Base-by-base conservation (phyloP, 768 basidiomycete species). In the Auricularia heimuer region DNA sequence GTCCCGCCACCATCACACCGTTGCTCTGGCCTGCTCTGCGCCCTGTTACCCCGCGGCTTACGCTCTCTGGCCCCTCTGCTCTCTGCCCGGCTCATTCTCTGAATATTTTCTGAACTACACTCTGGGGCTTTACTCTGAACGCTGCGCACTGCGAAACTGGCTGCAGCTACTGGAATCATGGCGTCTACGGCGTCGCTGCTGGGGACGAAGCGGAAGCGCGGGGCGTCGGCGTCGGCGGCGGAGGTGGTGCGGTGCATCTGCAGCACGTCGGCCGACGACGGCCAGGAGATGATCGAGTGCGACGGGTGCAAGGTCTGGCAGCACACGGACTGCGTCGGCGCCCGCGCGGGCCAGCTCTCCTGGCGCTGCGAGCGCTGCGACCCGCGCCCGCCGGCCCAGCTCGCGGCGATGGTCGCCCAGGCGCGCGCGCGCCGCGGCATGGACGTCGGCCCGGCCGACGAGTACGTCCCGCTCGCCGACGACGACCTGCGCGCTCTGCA, bases 261-360 rank as follows among this genome's bases (percentile, higher is more conserved):
- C 56, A 35, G 56, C 29, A 14, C 56, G 56, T n/a, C 56, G 56
- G 24, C 56, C 16, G 56, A 60, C 56, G 56, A 60, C 56, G 56
- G 56, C 4, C 12, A 14, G 16, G 34, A 60, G 56, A 60, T 60
- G 56, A 34, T 60, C n/a, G 29, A 60, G 29, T 60, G 56, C 56
- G 56, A 60, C 56, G 56, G 24, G 34, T 60, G 56, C 56, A 35
- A 60, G 29, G 56, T 60, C 29, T 60, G 56, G 56, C 56, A 60
- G 56, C 56, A 60, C 34, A 60, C 34, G 14, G 56, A 60, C 11
- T 60, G 56, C 56, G 34, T 60, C 47, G 47, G 56, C 24, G 11
- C 24, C 24, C 16, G 16, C 4, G 29, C 56, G 8, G 56, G 56
- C 4, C 24, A 34, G 24, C 24, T 7, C 21, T 21, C 56, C 29